Percentiles rank a stretch among this genome's conserved stretches.
Evolutionary conservation across 148 eudicot genomes (phyloP).

Genomic region (Silene uniflora): DNA sequence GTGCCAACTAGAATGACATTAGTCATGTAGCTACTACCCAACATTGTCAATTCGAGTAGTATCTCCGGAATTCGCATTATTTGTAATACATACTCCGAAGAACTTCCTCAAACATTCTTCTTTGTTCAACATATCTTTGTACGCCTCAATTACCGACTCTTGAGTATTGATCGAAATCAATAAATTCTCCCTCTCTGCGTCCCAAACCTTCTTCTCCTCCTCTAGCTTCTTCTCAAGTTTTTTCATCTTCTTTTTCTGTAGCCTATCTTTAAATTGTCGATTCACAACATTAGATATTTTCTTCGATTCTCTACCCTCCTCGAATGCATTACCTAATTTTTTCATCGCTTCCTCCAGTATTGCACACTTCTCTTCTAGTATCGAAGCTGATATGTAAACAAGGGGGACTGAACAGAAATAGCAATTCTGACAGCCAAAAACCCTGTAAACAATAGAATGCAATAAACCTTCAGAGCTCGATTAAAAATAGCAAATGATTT

Average conservation of each 20-base stretch:
- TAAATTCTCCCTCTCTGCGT: neutral
- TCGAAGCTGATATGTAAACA: too few species aligned
- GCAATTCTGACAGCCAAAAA: too few species aligned
- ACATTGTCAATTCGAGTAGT: neutral
- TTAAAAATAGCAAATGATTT: too few species aligned
- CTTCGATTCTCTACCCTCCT: neutral
- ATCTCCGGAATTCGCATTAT: neutral
- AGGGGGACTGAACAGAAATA: too few species aligned
- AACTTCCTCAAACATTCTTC: slow-evolving; percentile 6
- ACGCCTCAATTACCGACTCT: neutral
- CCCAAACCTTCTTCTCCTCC: neutral
- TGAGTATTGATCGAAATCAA: neutral
- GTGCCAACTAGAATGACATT: neutral
- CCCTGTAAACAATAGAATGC: too few species aligned
- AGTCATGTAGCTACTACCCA: neutral
- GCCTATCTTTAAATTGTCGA: neutral
- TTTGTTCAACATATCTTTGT: slow-evolving; percentile 5
- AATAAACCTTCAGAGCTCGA: too few species aligned
- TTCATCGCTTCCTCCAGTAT: neutral
- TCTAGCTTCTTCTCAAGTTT: neutral
- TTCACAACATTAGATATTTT: neutral
- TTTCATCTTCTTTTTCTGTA: neutral
- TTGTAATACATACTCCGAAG: neutral
- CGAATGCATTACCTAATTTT: neutral
- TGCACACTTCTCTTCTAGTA: neutral